Base-by-base conservation (phyloP, 2,329 filamentous ascomycete species). In the Alternaria gaisen region DNA sequence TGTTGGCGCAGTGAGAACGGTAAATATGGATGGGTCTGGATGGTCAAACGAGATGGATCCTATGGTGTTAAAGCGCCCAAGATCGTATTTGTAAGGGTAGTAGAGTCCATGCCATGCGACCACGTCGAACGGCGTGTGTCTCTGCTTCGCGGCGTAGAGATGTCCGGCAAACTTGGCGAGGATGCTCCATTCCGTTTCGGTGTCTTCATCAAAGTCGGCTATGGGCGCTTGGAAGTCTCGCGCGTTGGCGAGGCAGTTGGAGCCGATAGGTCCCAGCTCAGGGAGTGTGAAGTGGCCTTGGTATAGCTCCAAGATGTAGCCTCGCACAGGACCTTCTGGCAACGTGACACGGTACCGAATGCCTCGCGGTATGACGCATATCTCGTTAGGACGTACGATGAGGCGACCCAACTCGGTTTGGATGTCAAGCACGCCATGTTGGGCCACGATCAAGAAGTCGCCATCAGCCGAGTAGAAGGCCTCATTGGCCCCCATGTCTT, bases 391-490 rank as follows among this genome's bases (percentile, higher is more conserved):
- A 4, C 88, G 86, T 5, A 91, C 87, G 52, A 88, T 83, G 0
- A 91, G 74, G 26, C 82, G 83, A 5, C 89, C 89, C 16, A 91
- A 83, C 70, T 91, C 89, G 3, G 89, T 91, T 70, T 89, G 88
- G 46, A 91, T 88, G 65, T 91, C 86, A 2, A 91, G 80, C 0
- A 84, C 81, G 12, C 89, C 89, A 64, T 88, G 84, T 61, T 91
- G 89, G 0, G 85, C 87, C 3, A 91, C 83, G 47, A 91, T 88
- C 53, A 91, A 79, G 61, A 89, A 85, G 72, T 91, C 89, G 16
- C 89, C 89, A 61, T 91, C 89, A 0, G 92, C 90, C 4, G 90
- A 94, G 83, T 94, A 96, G 77, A 94, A 96, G 0, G 92, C 92
- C 51, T 90, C 84, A 40, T 86, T 86, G n/a, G 84, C 80, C 50